Conservation (phyloP, 352 stramenopile genomes). For the Peronospora farinosa region DNA sequence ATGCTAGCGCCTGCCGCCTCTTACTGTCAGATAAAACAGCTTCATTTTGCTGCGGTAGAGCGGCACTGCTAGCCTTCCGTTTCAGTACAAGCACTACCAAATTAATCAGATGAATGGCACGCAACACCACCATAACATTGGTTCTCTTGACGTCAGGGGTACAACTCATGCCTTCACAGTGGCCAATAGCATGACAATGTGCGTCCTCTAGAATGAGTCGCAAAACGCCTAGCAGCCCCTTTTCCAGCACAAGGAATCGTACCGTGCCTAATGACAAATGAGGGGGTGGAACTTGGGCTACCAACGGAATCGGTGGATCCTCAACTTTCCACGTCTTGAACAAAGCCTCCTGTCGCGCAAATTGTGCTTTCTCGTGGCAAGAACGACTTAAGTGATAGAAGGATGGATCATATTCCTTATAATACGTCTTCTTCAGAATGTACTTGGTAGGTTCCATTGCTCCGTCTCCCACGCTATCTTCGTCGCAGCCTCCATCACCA, state of each 20-base stretch:
- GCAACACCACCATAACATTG: conserved; percentile 59
- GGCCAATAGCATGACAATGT: conserved; percentile 11
- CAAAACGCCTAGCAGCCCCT: conserved; percentile 55
- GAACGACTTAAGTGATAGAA: conserved; percentile 77
- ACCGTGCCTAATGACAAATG: conserved; percentile 50
- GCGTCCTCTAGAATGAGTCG: conserved; percentile 64
- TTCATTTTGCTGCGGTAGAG: conserved; percentile 20
- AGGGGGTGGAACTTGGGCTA: conserved; percentile 46
- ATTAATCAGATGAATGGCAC: conserved; percentile 65
- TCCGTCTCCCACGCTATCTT: conserved; percentile 29
- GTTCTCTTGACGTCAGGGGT: conserved; percentile 37
- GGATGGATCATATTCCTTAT: conserved; percentile 70
- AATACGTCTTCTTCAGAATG: conserved; percentile 71
- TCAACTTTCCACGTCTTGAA: conserved; percentile 78
- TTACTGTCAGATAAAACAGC: conserved; percentile 39
- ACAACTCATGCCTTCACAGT: conserved; percentile 16
- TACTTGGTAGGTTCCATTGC: conserved; percentile 75
- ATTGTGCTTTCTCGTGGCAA: conserved; percentile 74
- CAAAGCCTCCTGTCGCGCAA: conserved; percentile 69
- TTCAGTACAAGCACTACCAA: conserved; percentile 59
- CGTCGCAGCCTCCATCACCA: conserved; percentile 28
- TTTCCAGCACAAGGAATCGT: conserved; percentile 56
- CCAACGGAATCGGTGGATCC: conserved; percentile 57
- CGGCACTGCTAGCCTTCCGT: conserved; percentile 15
- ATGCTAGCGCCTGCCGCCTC: conserved; percentile 36